Evolutionary conservation across 179 eudicot genomes (phyloP).

Genomic region (Spinacia oleracea): DNA sequence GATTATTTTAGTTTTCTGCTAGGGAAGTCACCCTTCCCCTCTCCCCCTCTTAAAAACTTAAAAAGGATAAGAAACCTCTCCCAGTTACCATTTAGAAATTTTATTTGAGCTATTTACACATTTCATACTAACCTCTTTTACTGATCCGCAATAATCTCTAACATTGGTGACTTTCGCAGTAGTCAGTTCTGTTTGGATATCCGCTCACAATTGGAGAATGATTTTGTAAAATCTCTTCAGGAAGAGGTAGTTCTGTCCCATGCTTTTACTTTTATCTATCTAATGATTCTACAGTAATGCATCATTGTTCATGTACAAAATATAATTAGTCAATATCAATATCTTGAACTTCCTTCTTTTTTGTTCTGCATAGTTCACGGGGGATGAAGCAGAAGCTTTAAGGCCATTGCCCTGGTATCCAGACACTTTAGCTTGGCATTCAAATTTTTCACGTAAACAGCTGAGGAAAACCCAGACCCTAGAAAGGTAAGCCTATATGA

Average conservation of each 20-base stretch:
- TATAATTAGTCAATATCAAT: background rate
- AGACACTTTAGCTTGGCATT: constrained; percentile 96
- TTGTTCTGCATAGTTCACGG: constrained; percentile 46
- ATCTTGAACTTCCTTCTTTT: constrained; percentile 7
- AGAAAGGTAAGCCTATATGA: constrained; percentile 47
- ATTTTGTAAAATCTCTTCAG: constrained; percentile 77
- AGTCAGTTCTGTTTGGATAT: constrained; percentile 76
- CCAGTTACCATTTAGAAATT: background rate
- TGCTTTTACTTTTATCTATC: background rate
- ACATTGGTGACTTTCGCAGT: constrained; percentile 51
- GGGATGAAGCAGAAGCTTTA: constrained; percentile 74
- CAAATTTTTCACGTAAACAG: constrained; percentile 83
- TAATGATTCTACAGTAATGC: background rate
- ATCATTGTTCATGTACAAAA: background rate
- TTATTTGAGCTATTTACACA: background rate
- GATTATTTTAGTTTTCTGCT: background rate
- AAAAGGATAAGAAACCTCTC: background rate
- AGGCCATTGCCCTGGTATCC: constrained; percentile 96
- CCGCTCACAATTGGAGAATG: constrained; percentile 72
- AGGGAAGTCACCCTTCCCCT: background rate
- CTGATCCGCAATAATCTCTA: constrained; percentile 7
- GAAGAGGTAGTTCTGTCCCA: constrained; percentile 53
- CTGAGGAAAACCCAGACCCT: constrained; percentile 86
- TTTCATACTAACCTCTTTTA: background rate
- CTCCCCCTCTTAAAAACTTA: background rate